These are phyloP conservation scores for Chrysopogon serrulatus DNA, from an alignment of 176 grass and related monocot species.

Conservation along the genomic window DNA sequence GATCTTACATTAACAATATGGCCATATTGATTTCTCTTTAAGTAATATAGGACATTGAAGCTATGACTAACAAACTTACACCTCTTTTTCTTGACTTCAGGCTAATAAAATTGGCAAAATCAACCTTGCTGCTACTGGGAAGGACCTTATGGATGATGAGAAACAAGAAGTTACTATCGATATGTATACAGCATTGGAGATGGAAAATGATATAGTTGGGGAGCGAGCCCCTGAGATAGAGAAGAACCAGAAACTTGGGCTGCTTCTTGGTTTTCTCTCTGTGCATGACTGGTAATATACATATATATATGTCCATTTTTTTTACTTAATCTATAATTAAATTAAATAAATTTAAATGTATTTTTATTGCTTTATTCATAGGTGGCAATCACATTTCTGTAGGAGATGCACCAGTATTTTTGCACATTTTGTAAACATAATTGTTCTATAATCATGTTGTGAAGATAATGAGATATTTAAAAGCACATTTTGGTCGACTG, in stretches of 20 bases:
- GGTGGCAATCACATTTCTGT: not conserved
- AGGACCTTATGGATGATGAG: slow-evolving; percentile 98
- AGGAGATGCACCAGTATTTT: not conserved
- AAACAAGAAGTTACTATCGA: slow-evolving; percentile 96
- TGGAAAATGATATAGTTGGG: slow-evolving; percentile 79
- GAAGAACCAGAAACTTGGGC: slow-evolving; percentile 98
- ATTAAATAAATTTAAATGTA: not conserved
- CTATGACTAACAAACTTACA: slow-evolving; percentile 6
- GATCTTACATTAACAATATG: not conserved
- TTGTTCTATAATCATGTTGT: not conserved
- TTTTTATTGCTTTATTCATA: not conserved
- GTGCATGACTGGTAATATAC: slow-evolving; percentile 85
- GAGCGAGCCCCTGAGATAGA: slow-evolving; percentile 76
- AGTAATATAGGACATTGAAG: not conserved
- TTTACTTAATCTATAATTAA: not conserved
- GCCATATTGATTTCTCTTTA: not conserved
- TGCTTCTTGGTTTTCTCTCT: slow-evolving; percentile 93
- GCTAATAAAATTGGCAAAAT: slow-evolving; percentile 99
- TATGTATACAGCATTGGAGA: slow-evolving; percentile 80
- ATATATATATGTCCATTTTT: not conserved
- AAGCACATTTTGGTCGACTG: not conserved
- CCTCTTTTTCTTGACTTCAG: slow-evolving; percentile 32
- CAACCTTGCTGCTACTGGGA: slow-evolving; percentile 97
- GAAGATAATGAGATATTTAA: not conserved
- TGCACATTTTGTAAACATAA: not conserved